Evolutionary conservation across 1,284 basidiomycete genomes (phyloP).

Genomic region (Marasmius tenuissimus): DNA sequence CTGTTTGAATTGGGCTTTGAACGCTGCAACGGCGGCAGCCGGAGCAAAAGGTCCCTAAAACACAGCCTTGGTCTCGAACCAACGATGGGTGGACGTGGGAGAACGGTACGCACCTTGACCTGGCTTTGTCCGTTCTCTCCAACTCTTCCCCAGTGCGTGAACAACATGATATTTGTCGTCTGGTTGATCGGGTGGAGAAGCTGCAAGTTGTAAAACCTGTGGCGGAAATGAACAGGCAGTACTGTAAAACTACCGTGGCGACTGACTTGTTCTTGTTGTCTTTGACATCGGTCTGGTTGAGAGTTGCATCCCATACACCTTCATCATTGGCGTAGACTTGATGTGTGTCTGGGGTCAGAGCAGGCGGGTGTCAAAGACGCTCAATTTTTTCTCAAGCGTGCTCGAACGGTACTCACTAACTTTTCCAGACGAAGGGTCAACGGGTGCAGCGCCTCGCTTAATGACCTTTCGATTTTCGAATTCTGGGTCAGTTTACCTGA

Average conservation of each 20-base stretch:
- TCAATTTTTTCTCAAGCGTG: neutral
- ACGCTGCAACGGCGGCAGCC: slow-evolving; percentile 43
- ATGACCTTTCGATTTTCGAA: slow-evolving; percentile 30
- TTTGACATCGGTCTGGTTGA: slow-evolving; percentile 66
- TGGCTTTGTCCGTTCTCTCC: slow-evolving; percentile 55
- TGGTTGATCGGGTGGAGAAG: slow-evolving; percentile 53
- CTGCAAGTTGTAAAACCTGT: slow-evolving; percentile 65
- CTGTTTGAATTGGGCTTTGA: slow-evolving; percentile 62
- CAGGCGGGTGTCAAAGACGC: neutral
- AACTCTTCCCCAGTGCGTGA: slow-evolving; percentile 63
- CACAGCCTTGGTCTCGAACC: neutral
- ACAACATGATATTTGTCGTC: slow-evolving; percentile 37
- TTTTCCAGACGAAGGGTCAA: slow-evolving; percentile 49
- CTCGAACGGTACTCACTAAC: slow-evolving; percentile 40
- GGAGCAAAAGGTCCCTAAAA: slow-evolving; percentile 33
- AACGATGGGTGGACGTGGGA: neutral
- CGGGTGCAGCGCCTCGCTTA: slow-evolving; percentile 60
- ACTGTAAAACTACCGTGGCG: neutral
- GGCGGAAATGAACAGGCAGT: neutral
- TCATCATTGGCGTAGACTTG: slow-evolving; percentile 51
- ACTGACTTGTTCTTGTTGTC: slow-evolving; percentile 63
- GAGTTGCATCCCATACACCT: slow-evolving; percentile 65
- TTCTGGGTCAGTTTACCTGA: neutral
- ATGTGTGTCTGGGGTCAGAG: slow-evolving; percentile 42
- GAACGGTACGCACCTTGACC: slow-evolving; percentile 39